These are phyloP conservation scores for Cryptococcus maquisensis DNA, from an alignment of 1,284 basidiomycete species.

Conservation along the genomic window DNA sequence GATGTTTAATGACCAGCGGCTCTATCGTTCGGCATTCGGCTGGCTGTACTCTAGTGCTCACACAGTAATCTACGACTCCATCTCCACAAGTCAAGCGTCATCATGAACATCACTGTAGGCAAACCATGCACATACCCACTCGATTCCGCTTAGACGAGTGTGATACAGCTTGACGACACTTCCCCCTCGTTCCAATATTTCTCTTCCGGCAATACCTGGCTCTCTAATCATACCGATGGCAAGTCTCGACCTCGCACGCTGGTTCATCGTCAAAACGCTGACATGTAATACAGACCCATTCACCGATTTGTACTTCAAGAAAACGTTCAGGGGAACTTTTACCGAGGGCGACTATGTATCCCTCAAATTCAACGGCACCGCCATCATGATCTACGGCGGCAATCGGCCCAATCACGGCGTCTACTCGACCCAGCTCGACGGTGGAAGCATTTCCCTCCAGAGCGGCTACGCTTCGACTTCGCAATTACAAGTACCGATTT, in stretches of 20 bases:
- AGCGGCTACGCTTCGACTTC: slow-evolving; percentile 1
- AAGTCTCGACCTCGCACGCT: background rate
- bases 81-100: too few species aligned
- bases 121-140: too few species aligned
- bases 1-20: too few species aligned
- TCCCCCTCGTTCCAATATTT: slow-evolving; percentile 18
- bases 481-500: slow-evolving; percentile 12
- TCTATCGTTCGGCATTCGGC: too few species aligned
- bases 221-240: slow-evolving; percentile 10
- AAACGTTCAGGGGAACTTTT: slow-evolving; percentile 17
- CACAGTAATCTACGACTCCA: too few species aligned
- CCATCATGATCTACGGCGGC: slow-evolving; percentile 21
- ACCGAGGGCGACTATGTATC: slow-evolving; percentile 22
- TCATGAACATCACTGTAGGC: too few species aligned
- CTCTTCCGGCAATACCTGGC: slow-evolving; percentile 8
- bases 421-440: slow-evolving; percentile 20
- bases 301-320: slow-evolving; percentile 8
- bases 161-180: slow-evolving; percentile 16
- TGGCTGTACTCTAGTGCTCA: too few species aligned
- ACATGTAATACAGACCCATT: background rate
- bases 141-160: too few species aligned
- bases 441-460: slow-evolving; percentile 5
- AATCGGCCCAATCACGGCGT: slow-evolving; percentile 24
- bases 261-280: background rate
- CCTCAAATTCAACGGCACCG: slow-evolving; percentile 30